Evolutionary conservation across 768 basidiomycete species (phyloP), one percentile per base, ranked within the genome.

Genomic region (Psilocybe azurescens): DNA sequence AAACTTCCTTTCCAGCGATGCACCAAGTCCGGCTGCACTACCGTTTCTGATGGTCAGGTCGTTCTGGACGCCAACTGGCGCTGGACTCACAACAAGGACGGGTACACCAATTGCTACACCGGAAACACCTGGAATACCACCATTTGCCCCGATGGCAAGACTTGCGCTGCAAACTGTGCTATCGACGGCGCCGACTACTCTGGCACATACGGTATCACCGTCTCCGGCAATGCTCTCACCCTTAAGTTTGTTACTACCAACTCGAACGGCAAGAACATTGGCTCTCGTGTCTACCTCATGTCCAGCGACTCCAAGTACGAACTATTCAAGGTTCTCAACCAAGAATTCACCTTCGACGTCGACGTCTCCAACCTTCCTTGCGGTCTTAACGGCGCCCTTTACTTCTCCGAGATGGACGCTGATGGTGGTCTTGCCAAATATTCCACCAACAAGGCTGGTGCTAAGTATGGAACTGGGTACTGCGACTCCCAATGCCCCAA

Each of bases 61-160:
- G 77, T 77, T 18, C 75, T 82, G 69, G 80, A 81, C 67, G 52
- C 77, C 53, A 80, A 81, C 73, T 81, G 79, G 80, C 79, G 80
- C 51, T 81, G 78, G 78, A 60, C 76, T 20, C 76, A 77, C 65
- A 64, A 54, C 59, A 70, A 66, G 49, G 39, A 56, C 38, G 64
- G 69, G 55, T 67, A 62, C 44, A 71, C 67, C 64, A 73, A 73
- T 57, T 73, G 71, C 62, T 73, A 72, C 65, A 81, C 79, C 46
- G 68, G 65, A 16, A 69, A 69, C 57, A 65, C 63, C 41, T 69
- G 68, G 65, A 62, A 69, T 44, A 63, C 75, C 3, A 70, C 80
- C 47, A 64, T 80, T 51, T 82, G 81, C 72, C 74, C 79, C 29
- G 74, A 78, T 67, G 67, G 71, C 49, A 66, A 65, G 6, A 77